phyloP scores from a whole-genome alignment of 2,329 filamentous ascomycete genomes.

The Neopestalotiopsis sp. region DNA sequence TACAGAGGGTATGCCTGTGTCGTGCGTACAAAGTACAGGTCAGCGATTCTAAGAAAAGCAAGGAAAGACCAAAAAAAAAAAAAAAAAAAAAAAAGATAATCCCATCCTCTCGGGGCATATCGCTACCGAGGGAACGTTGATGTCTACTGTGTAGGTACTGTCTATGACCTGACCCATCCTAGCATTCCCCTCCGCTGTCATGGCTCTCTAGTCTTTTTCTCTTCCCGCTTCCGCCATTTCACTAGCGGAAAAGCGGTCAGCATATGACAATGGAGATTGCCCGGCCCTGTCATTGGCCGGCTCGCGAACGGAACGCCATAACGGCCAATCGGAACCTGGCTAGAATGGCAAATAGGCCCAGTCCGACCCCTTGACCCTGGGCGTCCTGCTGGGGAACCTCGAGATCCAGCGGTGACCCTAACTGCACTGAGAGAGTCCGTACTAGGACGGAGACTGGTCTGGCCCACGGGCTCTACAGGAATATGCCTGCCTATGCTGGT shows the following conservation, averaged over 20 bases:
- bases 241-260: conserved; percentile 15
- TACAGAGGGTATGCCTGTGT: too few species aligned
- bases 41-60: too few species aligned
- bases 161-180: too few species aligned
- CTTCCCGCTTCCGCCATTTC: conserved; percentile 5
- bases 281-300: conserved; percentile 2
- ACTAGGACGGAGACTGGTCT: not conserved
- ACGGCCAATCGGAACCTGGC: conserved; percentile 7
- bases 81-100: too few species aligned
- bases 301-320: not conserved
- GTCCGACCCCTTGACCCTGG: not conserved
- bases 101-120: not conserved
- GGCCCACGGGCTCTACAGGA: not conserved
- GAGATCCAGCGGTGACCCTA: conserved; percentile 14
- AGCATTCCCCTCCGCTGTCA: not conserved
- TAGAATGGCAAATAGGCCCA: not conserved
- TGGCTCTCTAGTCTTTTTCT: not conserved
- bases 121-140: not conserved
- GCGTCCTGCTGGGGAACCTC: not conserved
- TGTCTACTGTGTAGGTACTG: too few species aligned
- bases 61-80: too few species aligned
- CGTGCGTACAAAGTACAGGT: too few species aligned
- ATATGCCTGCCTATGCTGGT: not conserved
- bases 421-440: not conserved
- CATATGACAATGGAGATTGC: not conserved